phyloP scores from a whole-genome alignment of 768 basidiomycete genomes.

The Boletus rubroflammeus region DNA sequence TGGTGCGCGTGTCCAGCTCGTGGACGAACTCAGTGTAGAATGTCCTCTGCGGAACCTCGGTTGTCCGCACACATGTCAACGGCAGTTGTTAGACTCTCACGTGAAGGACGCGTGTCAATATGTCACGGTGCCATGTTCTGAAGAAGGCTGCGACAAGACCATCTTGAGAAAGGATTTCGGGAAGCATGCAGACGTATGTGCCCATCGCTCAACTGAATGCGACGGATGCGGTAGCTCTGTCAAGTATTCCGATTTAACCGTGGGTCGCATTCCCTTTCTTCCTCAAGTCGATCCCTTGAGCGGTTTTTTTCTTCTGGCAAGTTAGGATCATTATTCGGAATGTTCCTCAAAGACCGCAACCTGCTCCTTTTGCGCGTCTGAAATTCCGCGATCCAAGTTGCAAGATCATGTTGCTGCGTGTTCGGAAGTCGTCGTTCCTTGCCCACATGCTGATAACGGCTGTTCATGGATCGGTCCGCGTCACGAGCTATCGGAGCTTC shows the following conservation, averaged over 20 bases:
- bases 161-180: constrained; percentile 47
- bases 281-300: constrained; percentile 2
- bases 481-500: constrained; percentile 31
- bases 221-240: constrained; percentile 36
- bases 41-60: constrained; percentile 61
- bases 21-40: constrained; percentile 76
- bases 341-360: constrained; percentile 36
- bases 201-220: constrained; percentile 37
- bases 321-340: constrained; percentile 37
- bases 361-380: constrained; percentile 41
- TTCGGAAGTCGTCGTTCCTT: constrained; percentile 36
- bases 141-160: constrained; percentile 41
- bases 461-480: constrained; percentile 54
- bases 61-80: constrained; percentile 60
- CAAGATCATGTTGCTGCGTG: constrained; percentile 39
- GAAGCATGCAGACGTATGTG: constrained; percentile 39
- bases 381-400: constrained; percentile 34
- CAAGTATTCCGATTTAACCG: constrained; percentile 36
- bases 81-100: constrained; percentile 63
- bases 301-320: background rate
- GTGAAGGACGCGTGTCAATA: constrained; percentile 59
- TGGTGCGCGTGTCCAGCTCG: constrained; percentile 49
- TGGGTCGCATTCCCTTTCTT: constrained; percentile 21
- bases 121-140: constrained; percentile 49
- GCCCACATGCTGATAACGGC: constrained; percentile 47